Conservation (phyloP, 306 rosid genomes). For the Pachyrhizus erosus region DNA sequence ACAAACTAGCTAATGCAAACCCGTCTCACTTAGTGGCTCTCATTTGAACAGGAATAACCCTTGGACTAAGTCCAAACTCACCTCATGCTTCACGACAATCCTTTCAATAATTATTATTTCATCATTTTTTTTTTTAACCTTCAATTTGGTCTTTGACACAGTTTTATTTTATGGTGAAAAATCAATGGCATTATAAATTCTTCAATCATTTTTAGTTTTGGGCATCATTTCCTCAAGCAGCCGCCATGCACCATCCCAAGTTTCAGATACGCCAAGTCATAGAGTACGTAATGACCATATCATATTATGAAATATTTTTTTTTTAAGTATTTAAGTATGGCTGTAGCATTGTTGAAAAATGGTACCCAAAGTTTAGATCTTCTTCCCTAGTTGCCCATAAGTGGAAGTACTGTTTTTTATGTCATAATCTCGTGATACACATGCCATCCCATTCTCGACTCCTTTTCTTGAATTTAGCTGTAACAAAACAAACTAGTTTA, state of each 20-base stretch:
- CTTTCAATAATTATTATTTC: not conserved
- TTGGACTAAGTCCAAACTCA: not conserved
- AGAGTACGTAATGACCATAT: not conserved
- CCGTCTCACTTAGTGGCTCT: constrained; percentile 17
- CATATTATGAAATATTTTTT: not conserved
- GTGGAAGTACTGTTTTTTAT: not conserved
- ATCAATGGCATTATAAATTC: not conserved
- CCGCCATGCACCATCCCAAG: not conserved
- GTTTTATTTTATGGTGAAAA: not conserved
- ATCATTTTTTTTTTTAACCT: not conserved
- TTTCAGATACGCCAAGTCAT: not conserved
- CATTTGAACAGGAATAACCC: not conserved
- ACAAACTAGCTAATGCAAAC: not conserved
- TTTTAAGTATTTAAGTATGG: not conserved
- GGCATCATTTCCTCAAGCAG: not conserved
- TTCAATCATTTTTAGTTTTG: not conserved
- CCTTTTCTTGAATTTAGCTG: not conserved
- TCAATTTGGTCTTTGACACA: not conserved
- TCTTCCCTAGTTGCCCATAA: not conserved
- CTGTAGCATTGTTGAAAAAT: not conserved
- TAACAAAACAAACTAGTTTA: not conserved
- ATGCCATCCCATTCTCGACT: not conserved
- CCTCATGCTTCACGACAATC: constrained; percentile 40
- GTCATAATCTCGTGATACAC: not conserved
- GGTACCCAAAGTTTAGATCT: not conserved